phyloP scores from a whole-genome alignment of 495 filamentous ascomycete species.

The Polyplosphaeria fusca region DNA sequence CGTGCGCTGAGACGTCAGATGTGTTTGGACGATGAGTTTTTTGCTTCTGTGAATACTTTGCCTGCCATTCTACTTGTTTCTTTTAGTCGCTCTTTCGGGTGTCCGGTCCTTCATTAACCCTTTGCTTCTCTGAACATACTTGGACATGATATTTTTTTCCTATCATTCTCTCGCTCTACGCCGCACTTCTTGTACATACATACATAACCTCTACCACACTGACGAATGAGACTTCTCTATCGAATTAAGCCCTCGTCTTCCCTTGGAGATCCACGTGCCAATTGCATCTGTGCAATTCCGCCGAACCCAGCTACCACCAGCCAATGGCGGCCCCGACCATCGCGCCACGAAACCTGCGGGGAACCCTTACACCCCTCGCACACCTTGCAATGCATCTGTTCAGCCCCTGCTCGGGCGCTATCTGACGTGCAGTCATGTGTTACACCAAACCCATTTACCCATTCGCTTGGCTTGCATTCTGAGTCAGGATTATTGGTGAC shows the following conservation, averaged over 20 bases:
- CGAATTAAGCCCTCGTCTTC: background rate
- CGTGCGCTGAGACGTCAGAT: background rate
- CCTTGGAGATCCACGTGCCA: background rate
- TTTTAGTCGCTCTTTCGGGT: background rate
- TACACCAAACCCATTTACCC: background rate
- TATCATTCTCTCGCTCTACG: background rate
- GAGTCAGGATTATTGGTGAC: no score
- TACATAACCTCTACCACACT: background rate
- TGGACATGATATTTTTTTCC: background rate
- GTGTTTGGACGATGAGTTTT: background rate
- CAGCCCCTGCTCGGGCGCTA: background rate
- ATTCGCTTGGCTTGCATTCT: background rate
- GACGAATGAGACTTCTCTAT: no score
- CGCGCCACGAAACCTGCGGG: background rate
- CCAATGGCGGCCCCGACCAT: background rate
- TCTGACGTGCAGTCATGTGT: background rate
- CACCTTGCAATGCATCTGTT: background rate
- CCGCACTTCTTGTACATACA: background rate
- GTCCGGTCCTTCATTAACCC: background rate
- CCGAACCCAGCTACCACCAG: background rate
- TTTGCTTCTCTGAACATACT: background rate
- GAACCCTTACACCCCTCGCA: background rate
- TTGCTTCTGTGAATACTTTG: background rate
- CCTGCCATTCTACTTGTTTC: background rate
- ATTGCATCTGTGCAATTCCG: background rate